Evolutionary conservation across 2,329 filamentous ascomycete species (phyloP), one percentile per base, ranked within the genome.

Genomic region (Cephalotrichum gorgonifer): DNA sequence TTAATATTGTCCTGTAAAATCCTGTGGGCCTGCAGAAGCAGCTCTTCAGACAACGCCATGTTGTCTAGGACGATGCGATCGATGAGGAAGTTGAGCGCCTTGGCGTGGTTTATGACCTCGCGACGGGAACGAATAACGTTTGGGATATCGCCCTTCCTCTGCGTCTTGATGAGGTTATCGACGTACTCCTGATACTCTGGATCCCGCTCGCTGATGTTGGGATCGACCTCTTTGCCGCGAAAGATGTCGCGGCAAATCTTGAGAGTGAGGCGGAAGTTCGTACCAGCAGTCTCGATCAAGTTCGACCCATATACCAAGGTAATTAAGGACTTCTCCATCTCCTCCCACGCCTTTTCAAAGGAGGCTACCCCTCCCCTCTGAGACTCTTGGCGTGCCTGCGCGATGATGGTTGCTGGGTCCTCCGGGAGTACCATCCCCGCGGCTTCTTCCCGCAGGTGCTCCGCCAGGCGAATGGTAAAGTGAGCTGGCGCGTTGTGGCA

Each of bases 21-120:
- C 1, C 49, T 41, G 39, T 62, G 60, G 0, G 59, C 56, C 23
- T 58, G 44, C 9, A 54, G 48, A 11, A 62, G 58, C 0, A 56
- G 41, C 1, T 55, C 48, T 38, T 62, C 57, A 0, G 53, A 49
- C 1, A 61, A 28, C 4, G 50, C 48, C 17, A 49, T 26, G 4
- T 48, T 35, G 6, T 48, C 6, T 9, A 52, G 23, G 8, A 53
- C 47, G n/a, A 56, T 25, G 20, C 50, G 28, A 0, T 44, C n/a
- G 4, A 56, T 25, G 3, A 62, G 50, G 44, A 57, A 55, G 1
- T 35, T 41, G 0, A 51, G 45, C 0, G 55, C 55, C 8, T 48
- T 43, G 12, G 52, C 48, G 3, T 57, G 54, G 2, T 56, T 51
- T 1, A 44, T 27, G 22, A 57, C 47, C 23, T 57, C 53, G 12